These are phyloP conservation scores for Inonotus obliquus DNA, from an alignment of 1,284 basidiomycete genomes.

Conservation along the genomic window DNA sequence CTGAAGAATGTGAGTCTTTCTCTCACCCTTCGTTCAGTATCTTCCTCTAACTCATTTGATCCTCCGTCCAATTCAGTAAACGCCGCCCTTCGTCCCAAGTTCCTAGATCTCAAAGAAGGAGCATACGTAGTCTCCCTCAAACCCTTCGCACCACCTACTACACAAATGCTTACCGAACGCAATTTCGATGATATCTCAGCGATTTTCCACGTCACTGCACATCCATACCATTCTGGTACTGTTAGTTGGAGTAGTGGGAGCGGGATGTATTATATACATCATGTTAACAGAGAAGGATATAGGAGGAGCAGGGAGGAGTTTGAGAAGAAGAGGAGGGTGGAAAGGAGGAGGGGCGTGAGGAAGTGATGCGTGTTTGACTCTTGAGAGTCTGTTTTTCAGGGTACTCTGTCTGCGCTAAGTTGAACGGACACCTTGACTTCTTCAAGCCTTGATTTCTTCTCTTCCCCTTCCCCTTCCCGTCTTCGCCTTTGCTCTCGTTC, in stretches of 20 bases:
- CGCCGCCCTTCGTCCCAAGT: slow-evolving; percentile 65
- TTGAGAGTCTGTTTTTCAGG: not conserved
- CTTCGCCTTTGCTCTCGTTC: not conserved
- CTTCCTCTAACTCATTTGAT: not conserved
- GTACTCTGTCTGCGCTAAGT: not conserved
- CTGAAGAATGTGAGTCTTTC: slow-evolving; percentile 31
- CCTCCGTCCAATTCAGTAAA: slow-evolving; percentile 51
- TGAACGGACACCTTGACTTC: not conserved
- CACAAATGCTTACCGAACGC: slow-evolving; percentile 64
- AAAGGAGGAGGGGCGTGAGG: not conserved
- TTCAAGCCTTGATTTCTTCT: not conserved
- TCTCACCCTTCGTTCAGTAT: not conserved
- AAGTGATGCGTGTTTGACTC: not conserved
- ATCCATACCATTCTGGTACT: slow-evolving; percentile 59
- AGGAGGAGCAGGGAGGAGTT: slow-evolving; percentile 50
- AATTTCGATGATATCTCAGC: slow-evolving; percentile 73
- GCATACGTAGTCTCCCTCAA: slow-evolving; percentile 72
- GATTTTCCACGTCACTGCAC: slow-evolving; percentile 69
- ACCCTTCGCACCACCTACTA: slow-evolving; percentile 55
- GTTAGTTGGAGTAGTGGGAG: slow-evolving; percentile 71
- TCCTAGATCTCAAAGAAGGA: slow-evolving; percentile 75
- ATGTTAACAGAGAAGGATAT: slow-evolving; percentile 67
- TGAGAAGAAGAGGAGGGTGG: slow-evolving; percentile 28
- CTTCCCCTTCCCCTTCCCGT: not conserved
- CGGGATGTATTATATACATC: slow-evolving; percentile 68